Percentiles rank a stretch among this genome's conserved stretches.
Evolutionary conservation across 352 stramenopile genomes (phyloP).

Genomic region (Phytopythium chamaehyphon): DNA sequence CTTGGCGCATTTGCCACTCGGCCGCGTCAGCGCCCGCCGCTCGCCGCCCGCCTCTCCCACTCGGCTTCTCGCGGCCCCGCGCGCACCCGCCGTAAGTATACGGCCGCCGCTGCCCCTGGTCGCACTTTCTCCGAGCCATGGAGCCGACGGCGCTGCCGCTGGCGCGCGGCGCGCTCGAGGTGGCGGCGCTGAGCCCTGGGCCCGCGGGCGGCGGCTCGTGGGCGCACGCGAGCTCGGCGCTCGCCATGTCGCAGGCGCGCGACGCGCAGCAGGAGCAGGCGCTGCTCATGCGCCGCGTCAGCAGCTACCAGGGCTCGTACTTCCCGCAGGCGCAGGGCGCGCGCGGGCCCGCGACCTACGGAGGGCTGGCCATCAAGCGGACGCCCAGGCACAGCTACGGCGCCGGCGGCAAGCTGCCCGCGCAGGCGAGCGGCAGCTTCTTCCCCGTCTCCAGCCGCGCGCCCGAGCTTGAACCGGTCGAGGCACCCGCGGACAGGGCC

Average conservation of each 20-base stretch:
- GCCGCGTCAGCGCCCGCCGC: too few species aligned
- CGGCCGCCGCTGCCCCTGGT: too few species aligned
- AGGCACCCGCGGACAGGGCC: constrained; percentile 10
- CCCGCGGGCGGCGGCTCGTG: background rate
- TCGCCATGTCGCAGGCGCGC: constrained; percentile 29
- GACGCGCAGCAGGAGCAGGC: constrained; percentile 18
- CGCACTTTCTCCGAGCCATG: constrained; percentile 14
- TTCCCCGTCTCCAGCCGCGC: background rate
- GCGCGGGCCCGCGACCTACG: constrained; percentile 9
- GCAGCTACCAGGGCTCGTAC: constrained; percentile 48
- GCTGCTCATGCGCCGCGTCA: constrained; percentile 49
- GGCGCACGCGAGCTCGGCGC: constrained; percentile 35
- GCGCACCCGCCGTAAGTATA: too few species aligned
- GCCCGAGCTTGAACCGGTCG: constrained; percentile 1
- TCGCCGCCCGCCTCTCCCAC: too few species aligned
- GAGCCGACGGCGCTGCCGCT: constrained; percentile 47
- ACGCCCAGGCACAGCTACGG: constrained; percentile 7
- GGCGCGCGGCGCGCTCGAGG: constrained; percentile 45
- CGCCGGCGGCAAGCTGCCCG: background rate
- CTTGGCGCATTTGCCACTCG: too few species aligned
- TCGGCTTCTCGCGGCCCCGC: too few species aligned
- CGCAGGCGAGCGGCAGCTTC: constrained; percentile 8
- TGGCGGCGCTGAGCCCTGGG: constrained; percentile 19
- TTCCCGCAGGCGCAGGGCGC: constrained; percentile 8
- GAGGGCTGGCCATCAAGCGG: constrained; percentile 11